phyloP scores from a whole-genome alignment of 345 rosid species.

The Brassica nigra region DNA sequence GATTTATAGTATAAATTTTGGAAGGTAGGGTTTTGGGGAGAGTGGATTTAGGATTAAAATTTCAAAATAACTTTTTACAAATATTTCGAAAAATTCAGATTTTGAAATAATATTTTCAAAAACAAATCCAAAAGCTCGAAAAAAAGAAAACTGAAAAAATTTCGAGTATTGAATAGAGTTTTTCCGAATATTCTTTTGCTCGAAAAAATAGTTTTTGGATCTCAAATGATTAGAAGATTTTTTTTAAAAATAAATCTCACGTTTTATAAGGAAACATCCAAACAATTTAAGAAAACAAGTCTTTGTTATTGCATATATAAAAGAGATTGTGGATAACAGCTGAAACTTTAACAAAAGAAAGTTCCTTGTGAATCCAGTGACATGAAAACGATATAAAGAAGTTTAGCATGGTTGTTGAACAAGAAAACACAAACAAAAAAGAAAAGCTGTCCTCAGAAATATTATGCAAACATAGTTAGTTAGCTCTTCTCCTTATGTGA shows the following conservation, averaged over 20 bases:
- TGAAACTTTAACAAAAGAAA: background rate
- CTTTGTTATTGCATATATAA: background rate
- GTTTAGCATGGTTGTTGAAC: background rate
- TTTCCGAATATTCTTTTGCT: too few species aligned
- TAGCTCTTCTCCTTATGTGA: background rate
- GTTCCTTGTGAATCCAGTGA: background rate
- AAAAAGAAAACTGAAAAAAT: too few species aligned
- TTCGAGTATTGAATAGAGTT: too few species aligned
- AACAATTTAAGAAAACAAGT: conserved; percentile 6
- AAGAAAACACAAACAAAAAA: background rate
- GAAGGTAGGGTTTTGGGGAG: too few species aligned
- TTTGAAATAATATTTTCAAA: too few species aligned
- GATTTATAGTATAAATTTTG: too few species aligned
- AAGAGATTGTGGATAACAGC: background rate
- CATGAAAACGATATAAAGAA: conserved; percentile 10
- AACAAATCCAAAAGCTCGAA: too few species aligned
- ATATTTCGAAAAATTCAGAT: too few species aligned
- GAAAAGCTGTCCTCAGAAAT: background rate
- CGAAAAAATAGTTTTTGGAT: too few species aligned
- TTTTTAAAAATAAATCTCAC: background rate
- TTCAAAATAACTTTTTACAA: too few species aligned
- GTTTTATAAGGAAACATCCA: background rate
- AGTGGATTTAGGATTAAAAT: too few species aligned
- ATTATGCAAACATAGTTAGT: background rate
- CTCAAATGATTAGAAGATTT: background rate